phyloP scores from a whole-genome alignment of 805 yeast species.

The Candida xiaguanensis region DNA sequence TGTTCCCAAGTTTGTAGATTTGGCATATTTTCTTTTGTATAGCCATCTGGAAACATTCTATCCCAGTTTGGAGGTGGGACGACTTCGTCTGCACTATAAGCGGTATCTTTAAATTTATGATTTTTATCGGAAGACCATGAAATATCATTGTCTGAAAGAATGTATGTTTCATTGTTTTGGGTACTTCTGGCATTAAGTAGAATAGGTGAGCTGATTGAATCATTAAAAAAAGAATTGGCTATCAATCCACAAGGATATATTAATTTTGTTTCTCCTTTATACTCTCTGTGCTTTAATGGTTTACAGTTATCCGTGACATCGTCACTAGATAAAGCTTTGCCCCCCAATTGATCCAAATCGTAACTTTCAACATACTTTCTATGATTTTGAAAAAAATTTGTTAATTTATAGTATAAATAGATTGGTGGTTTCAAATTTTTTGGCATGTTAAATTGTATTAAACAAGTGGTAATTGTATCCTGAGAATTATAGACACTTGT shows the following conservation, averaged over 20 bases:
- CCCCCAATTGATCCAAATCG: slow-evolving; percentile 77
- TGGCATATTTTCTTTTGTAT: slow-evolving; percentile 77
- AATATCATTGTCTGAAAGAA: slow-evolving; percentile 54
- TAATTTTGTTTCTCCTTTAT: slow-evolving; percentile 38
- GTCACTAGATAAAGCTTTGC: slow-evolving; percentile 56
- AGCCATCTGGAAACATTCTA: slow-evolving; percentile 76
- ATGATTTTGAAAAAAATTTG: slow-evolving; percentile 93
- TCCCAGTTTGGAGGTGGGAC: slow-evolving; percentile 96
- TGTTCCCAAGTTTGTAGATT: slow-evolving; percentile 74
- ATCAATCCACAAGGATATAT: slow-evolving; percentile 92
- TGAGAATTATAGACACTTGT: slow-evolving; percentile 29
- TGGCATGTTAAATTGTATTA: slow-evolving; percentile 70
- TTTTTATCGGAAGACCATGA: slow-evolving; percentile 82
- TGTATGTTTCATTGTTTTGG: slow-evolving; percentile 39
- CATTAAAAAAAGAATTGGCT: slow-evolving; percentile 91
- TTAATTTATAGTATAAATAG: slow-evolving; percentile 76
- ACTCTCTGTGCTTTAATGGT: slow-evolving; percentile 37
- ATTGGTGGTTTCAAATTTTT: slow-evolving; percentile 65
- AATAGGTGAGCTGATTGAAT: slow-evolving; percentile 60
- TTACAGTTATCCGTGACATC: slow-evolving; percentile 42
- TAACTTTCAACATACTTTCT: slow-evolving; percentile 86
- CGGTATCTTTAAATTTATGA: slow-evolving; percentile 64
- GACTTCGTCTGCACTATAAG: slow-evolving; percentile 62
- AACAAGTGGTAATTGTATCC: slow-evolving; percentile 47
- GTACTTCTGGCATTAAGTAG: slow-evolving; percentile 44